Evolutionary conservation across 176 grass and related monocot genomes (phyloP), one percentile per base, ranked within the genome.

Genomic region (Phragmites australis): DNA sequence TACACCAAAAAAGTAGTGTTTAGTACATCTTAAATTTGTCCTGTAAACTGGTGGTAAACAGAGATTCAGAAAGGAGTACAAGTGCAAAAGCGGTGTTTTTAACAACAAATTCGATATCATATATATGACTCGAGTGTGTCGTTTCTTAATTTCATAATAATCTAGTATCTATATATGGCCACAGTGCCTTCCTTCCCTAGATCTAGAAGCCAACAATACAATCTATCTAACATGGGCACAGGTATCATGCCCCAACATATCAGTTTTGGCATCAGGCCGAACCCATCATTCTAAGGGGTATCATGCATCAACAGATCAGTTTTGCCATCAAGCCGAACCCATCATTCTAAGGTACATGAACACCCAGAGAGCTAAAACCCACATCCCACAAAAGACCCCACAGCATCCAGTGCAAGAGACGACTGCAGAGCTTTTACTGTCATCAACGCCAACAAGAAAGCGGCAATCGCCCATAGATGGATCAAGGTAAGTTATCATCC

Each of bases 401-500:
- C 86, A 88, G 70, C 87, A 77, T 15, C 60, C 59, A 14, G 74
- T 68, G 9, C 71, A 87, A 81, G 78, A 86, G 42, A 74, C 46
- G 4, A 73, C 70, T 15, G 82, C 77, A 39, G 78, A 83, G 65
- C 78, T 93, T 54, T 75, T 87, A 8, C 26, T 82, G 65, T 94
- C 90, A 60, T 86, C 82, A 15, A 98, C 84, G 42, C 83, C 92
- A 22, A 94, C 94, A 80, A 94, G 92, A 76, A 97, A 97, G 83
- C 69, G 91, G 67, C 94, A 97, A 6, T 97, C 86, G 0, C 88
- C 88, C 18, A 92, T 47, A 4, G 92, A 94, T 41, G 94, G 94
- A 80, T 97, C 90, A 8, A 97, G 91, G 68, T 90, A 97, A 3
- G 92, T 94, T 73, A 97, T 84, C 88, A 97, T 85, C 31, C 94